Base-by-base conservation (phyloP, 768 basidiomycete species). In the Podaxis sp. region DNA sequence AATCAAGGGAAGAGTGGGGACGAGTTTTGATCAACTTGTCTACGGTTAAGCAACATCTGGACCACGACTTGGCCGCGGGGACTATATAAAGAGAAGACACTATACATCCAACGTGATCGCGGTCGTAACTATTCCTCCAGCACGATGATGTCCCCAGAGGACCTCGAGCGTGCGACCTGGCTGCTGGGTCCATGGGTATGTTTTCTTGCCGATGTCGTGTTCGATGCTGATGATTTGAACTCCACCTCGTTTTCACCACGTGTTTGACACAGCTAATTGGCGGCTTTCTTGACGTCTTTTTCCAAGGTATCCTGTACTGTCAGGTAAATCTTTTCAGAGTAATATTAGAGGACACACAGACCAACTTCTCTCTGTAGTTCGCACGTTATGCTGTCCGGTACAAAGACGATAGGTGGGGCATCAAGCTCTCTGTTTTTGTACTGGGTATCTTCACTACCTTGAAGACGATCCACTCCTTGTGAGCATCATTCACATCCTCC, bases 151-250 rank as follows among this genome's bases (percentile, higher is more conserved):
- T 71, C 75, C 6, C 57, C 65, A 22, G 66, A 70, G 37, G 70
- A 74, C 20, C 65, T 63, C 8, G 66, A 69, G 40, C 60, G 67
- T 51, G 70, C 69, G 24, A 66, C 63, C 28, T 72, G 67, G 61
- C 64, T 75, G 30, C 66, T 76, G 2, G 75, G 74, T 26, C 75
- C 75, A 55, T 76, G 75, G 75, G 75, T 72, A 22, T 38, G 72
- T 57, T 36, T 4, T 44, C 4, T 15, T 54, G 22, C 36, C 46
- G 30, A 62, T 30, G 22, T 52, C 24, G 37, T 38, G 12, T 22
- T 24, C 49, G 24, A 12, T 13, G 26, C 49, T 50, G 49, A 50
- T 22, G 24, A 24, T n/a, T 28, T 44, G 17, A 56, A 22, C 24
- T 40, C 30, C n/a, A 40, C 12, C 20, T 10, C 54, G 36, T 38